phyloP scores from a whole-genome alignment of 148 eudicot genomes.

The Vaccinium macrocarpon region DNA sequence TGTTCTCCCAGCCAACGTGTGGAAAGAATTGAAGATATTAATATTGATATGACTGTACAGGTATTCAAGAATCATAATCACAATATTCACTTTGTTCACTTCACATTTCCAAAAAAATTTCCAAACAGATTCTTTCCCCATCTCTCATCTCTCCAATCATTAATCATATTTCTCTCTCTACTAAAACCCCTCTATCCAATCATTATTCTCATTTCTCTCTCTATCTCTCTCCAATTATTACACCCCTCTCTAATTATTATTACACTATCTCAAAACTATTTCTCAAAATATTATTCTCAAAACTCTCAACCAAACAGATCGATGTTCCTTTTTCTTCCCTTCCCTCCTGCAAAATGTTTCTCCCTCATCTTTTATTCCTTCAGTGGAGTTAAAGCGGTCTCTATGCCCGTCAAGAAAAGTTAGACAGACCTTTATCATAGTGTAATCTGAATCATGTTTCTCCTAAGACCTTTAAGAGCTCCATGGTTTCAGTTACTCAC shows the following conservation, averaged over 20 bases:
- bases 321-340: not conserved
- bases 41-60: constrained; percentile 67
- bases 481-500: not conserved
- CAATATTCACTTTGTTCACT: too few species aligned
- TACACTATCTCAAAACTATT: too few species aligned
- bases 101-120: too few species aligned
- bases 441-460: constrained; percentile 10
- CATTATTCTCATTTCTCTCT: too few species aligned
- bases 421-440: not conserved
- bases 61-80: constrained; percentile 20
- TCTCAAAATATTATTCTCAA: too few species aligned
- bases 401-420: not conserved
- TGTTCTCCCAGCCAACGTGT: constrained; percentile 29
- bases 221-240: too few species aligned
- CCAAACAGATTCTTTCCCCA: too few species aligned
- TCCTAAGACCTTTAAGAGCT: not conserved
- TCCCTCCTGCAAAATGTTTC: not conserved
- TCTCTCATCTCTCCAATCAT: too few species aligned
- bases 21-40: constrained; percentile 70
- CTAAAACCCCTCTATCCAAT: too few species aligned
- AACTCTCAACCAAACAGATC: too few species aligned
- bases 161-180: too few species aligned
- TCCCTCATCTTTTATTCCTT: not conserved
- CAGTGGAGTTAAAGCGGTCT: not conserved
- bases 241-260: too few species aligned